Evolutionary conservation across 2,329 filamentous ascomycete genomes (phyloP).

Genomic region (Cercospora zeina): DNA sequence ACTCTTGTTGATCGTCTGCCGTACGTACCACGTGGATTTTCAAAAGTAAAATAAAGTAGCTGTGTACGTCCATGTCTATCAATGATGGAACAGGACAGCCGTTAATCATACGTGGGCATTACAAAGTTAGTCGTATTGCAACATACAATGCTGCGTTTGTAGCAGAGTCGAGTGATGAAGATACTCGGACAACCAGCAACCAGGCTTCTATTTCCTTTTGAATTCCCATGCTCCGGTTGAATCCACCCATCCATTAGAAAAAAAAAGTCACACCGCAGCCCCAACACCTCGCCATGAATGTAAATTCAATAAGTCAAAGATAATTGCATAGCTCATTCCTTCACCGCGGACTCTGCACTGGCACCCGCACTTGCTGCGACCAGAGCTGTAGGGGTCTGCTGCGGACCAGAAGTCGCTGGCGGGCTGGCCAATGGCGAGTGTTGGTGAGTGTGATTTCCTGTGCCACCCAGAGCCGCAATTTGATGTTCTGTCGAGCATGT

Average conservation of each 20-base stretch:
- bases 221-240: not conserved
- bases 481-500: conserved; percentile 20
- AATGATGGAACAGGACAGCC: too few species aligned
- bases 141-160: not conserved
- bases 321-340: not conserved
- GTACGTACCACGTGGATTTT: not conserved
- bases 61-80: not conserved
- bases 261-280: not conserved
- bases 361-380: not conserved
- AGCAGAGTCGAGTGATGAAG: not conserved
- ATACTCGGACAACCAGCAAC: not conserved
- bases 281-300: not conserved
- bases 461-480: conserved; percentile 21
- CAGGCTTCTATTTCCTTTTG: not conserved
- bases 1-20: not conserved
- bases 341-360: not conserved
- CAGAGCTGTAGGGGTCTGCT: not conserved
- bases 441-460: conserved; percentile 15
- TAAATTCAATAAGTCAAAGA: not conserved
- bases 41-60: not conserved
- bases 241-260: not conserved
- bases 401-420: conserved; percentile 22
- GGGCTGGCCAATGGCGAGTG: conserved; percentile 27
- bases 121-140: not conserved
- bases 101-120: conserved; percentile 1